These are phyloP conservation scores for Vitis hybrid DNA, from an alignment of 177 flowering plant species.

Conservation along the genomic window DNA sequence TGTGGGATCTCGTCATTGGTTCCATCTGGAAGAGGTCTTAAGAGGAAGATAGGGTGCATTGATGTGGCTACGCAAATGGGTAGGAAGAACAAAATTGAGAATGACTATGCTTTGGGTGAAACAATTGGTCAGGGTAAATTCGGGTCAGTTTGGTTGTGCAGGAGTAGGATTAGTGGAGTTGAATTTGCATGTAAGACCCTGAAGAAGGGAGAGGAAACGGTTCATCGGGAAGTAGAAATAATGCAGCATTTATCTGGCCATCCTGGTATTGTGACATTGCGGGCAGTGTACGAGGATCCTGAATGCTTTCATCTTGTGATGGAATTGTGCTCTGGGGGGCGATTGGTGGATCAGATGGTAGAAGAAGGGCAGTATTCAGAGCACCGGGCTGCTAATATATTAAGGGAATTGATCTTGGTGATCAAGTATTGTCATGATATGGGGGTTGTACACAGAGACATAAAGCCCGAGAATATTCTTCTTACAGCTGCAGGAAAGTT, in stretches of 20 bases:
- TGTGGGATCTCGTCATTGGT: conserved; percentile 45
- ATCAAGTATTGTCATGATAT: conserved; percentile 96
- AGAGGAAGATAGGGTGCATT: conserved; percentile 78
- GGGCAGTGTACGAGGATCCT: conserved; percentile 82
- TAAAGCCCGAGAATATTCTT: conserved; percentile 95
- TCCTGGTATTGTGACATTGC: conserved; percentile 85
- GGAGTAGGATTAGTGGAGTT: conserved; percentile 40
- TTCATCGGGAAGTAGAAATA: conserved; percentile 94
- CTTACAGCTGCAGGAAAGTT: conserved; percentile 71
- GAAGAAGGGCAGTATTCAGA: conserved; percentile 64
- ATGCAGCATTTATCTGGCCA: conserved; percentile 98
- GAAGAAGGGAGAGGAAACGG: conserved; percentile 78
- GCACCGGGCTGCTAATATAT: conserved; percentile 70
- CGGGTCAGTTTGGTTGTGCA: conserved; percentile 65
- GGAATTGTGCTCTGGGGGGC: conserved; percentile 93
- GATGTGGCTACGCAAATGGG: conserved; percentile 58
- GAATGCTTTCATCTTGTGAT: conserved; percentile 88
- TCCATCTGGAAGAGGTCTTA: conserved; percentile 51
- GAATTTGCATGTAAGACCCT: conserved; percentile 72
- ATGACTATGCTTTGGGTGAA: conserved; percentile 42
- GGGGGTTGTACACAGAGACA: conserved; percentile 97
- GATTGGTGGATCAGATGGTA: conserved; percentile 81
- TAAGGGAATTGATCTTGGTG: conserved; percentile 78
- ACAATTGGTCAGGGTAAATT: conserved; percentile 66
- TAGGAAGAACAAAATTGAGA: conserved; percentile 62